These are phyloP conservation scores for Cinnamomum micranthum DNA, from an alignment of 164 flowering plant genomes.

Conservation along the genomic window DNA sequence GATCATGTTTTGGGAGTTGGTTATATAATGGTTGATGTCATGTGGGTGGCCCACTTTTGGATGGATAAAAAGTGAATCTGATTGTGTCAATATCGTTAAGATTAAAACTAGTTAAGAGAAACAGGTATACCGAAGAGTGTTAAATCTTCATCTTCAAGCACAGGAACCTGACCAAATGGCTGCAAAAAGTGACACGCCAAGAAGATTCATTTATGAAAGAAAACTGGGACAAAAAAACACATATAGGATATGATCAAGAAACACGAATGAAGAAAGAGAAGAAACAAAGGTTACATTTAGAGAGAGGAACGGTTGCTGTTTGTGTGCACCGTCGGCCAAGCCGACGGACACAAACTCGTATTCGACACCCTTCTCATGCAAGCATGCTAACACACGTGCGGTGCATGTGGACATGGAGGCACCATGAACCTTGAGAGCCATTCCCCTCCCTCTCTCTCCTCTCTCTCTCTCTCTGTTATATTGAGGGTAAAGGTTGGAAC, in stretches of 20 bases:
- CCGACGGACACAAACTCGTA: slow-evolving; percentile 23
- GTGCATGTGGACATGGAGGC: slow-evolving; percentile 25
- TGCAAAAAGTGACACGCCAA: slow-evolving; percentile 1
- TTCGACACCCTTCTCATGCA: slow-evolving; percentile 20
- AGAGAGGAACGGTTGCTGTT: slow-evolving; percentile 13
- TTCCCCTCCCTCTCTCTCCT: neutral
- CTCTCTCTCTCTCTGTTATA: too few relatives aligned
- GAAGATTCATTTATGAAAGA: neutral
- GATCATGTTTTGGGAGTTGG: too few relatives aligned
- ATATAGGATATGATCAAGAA: too few relatives aligned
- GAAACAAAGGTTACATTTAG: slow-evolving; percentile 5
- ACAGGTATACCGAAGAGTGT: slow-evolving; percentile 32
- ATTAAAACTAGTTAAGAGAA: neutral
- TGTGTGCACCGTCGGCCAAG: slow-evolving; percentile 13
- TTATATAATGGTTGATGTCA: too few relatives aligned
- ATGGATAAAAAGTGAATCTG: too few relatives aligned
- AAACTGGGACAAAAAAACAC: too few relatives aligned
- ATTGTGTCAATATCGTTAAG: too few relatives aligned
- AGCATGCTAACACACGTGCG: slow-evolving; percentile 21
- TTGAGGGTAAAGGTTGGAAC: too few relatives aligned
- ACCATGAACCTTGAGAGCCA: slow-evolving; percentile 32
- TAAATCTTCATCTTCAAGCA: slow-evolving; percentile 32
- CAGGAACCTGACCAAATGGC: slow-evolving; percentile 43
- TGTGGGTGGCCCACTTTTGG: too few relatives aligned
- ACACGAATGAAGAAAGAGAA: neutral